Percentiles rank a stretch among this genome's conserved stretches.
Conservation (phyloP, 2,329 filamentous ascomycete species). For the Beauveria pseudobassiana region DNA sequence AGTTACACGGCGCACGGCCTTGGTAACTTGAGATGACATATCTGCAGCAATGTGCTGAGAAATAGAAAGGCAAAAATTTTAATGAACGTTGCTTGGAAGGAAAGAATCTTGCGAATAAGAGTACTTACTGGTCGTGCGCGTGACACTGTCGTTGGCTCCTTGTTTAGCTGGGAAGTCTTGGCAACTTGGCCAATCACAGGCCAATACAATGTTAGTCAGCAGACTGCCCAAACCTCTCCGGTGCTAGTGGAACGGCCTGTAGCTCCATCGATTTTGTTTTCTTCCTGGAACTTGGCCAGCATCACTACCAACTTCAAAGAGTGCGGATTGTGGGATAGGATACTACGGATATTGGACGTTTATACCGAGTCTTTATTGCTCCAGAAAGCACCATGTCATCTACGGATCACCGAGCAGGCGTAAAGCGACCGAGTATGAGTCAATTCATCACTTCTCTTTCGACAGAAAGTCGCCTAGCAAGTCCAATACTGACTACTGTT, state of each 20-base stretch:
- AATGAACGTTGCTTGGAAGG: background rate
- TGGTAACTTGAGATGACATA: constrained; percentile 36
- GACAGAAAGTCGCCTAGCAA: background rate
- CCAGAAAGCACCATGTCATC: constrained; percentile 27
- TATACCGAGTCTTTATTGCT: background rate
- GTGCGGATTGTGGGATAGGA: background rate
- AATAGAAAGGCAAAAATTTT: background rate
- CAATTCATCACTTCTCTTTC: background rate
- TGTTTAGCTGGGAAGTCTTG: background rate
- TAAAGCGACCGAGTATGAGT: constrained; percentile 37
- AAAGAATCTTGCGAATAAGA: background rate
- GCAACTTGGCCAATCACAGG: background rate
- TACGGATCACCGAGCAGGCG: constrained; percentile 32
- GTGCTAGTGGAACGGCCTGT: background rate
- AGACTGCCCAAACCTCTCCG: background rate
- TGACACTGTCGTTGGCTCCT: too few relatives aligned
- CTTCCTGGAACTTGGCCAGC: background rate
- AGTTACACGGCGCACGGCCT: constrained; percentile 36
- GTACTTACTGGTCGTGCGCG: background rate
- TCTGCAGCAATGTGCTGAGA: background rate
- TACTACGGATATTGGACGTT: background rate
- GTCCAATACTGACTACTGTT: background rate
- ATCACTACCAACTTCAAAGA: background rate
- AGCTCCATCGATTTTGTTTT: background rate
- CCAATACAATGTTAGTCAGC: constrained; percentile 5